Evolutionary conservation across 106 monocot species (phyloP), one percentile per base, ranked within the genome.

Genomic region (Dioscorea zingiberensis): DNA sequence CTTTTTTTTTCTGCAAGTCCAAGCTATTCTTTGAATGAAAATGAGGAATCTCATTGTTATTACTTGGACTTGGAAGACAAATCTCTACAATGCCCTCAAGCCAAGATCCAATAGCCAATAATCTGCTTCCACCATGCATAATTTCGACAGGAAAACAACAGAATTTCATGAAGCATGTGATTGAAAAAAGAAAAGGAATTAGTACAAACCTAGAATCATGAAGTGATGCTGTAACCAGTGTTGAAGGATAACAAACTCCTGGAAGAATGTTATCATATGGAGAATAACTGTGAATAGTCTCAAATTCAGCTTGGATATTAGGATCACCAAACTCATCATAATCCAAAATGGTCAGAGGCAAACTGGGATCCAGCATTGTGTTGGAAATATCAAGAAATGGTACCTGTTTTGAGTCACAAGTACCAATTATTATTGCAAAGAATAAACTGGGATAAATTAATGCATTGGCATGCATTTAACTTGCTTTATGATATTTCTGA

Each of bases 281-380:
- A 71, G 97, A 98, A 82, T 88, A 86, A 69, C 70, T 73, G 32
- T 21, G 64, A 65, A 98, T 92, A 1, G 54, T 46, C 79, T 92
- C 86, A 64, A 89, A 98, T 30, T 86, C 77, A 60, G 68, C 7
- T 76, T 80, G 27, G 27, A 61, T 56, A 47, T 71, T 84, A 51
- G 92, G 92, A 67, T 98, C 84, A 62, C 97, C 97, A 84, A 88
- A 98, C 73, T 98, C 97, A 44, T 92, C 97, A 78, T 89, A 98
- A 65, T 98, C 97, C 68, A 92, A 77, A 21, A 74, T 65, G 13
- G 97, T 93, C 45, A 98, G 86, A 60, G 97, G 97, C 63, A 98
- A 77, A 66, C 57, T 80, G n/a, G 88, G 77, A 72, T 98, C 79
- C 72, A 92, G 65, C 86, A 98, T 75, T 56, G 97, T 92, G 60